Evolutionary conservation across 2,329 filamentous ascomycete species (phyloP).

Genomic region (Pestalotiopsis sp.): DNA sequence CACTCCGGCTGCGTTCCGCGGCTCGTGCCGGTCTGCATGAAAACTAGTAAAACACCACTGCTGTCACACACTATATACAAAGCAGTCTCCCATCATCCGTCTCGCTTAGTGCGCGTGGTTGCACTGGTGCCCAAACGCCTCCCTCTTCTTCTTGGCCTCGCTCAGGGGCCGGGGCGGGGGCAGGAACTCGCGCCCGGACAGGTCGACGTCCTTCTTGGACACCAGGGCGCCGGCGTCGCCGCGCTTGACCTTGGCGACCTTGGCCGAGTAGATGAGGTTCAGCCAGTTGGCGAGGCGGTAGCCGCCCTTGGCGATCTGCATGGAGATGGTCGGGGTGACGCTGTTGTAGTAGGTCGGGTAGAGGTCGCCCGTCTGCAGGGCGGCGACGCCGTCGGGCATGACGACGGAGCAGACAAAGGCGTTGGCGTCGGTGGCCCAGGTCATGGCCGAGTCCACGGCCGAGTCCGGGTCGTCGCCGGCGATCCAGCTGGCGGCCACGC

Average conservation of each 20-base stretch:
- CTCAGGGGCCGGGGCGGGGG: constrained; percentile 27
- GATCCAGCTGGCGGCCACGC: constrained; percentile 38
- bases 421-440: constrained; percentile 47
- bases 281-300: constrained; percentile 33
- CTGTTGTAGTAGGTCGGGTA: constrained; percentile 45
- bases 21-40: neutral
- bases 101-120: constrained; percentile 12
- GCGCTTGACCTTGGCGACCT: constrained; percentile 22
- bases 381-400: constrained; percentile 41
- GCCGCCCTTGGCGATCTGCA: constrained; percentile 49
- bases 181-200: constrained; percentile 27
- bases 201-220: constrained; percentile 10
- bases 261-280: constrained; percentile 20
- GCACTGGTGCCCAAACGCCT: constrained; percentile 21
- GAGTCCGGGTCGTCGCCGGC: constrained; percentile 38
- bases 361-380: constrained; percentile 40
- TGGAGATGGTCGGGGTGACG: constrained; percentile 42
- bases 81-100: neutral
- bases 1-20: no score
- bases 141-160: constrained; percentile 30
- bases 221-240: neutral
- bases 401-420: constrained; percentile 43
- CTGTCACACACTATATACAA: neutral
- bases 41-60: neutral
- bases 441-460: constrained; percentile 39